Evolutionary conservation across 164 flowering plant genomes (phyloP), one percentile per base, ranked within the genome.

Genomic region (Tetracentron sinense): DNA sequence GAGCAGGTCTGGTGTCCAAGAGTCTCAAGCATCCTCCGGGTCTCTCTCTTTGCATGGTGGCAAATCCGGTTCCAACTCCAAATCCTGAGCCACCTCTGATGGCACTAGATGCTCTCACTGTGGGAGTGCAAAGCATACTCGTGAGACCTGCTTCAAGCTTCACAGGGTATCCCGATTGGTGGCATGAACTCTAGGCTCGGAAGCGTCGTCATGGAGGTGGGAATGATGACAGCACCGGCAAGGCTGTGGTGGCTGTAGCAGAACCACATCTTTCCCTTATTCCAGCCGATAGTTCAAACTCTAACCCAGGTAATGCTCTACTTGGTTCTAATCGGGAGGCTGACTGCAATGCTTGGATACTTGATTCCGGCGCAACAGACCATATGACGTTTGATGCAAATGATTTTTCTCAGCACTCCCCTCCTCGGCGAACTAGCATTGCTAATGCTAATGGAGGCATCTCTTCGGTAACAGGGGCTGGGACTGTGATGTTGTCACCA

Each of bases 381-480:
- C 63, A 60, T 20, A 60, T 60, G 63, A 60, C 63, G 0, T 60
- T 44, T 44, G 35, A 16, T 22, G 63, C 22, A 0, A 27, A 31
- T 7, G 56, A 52, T 58, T 28, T 27, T 42, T 20, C 49, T 28
- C 23, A 20, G 15, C 12, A 10, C 4, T 62, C 56, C 15, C 33
- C 56, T 12, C 56, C 65, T 6, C 27, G 56, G 29, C 2, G 46
- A 31, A 49, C 47, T 2, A 64, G 42, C 16, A 42, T 64, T 54
- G 52, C 67, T 0, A 64, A 64, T 64, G 67, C 67, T 44, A 64
- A 55, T 64, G 67, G 42, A 19, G 48, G 19, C 16, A 12, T 54
- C 22, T 64, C 50, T 52, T 42, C 67, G 11, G 56, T 31, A 30
- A 62, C 47, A 30, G 22, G 65, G 56, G 56, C 46, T 3, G 29